Evolutionary conservation across 208 protist genomes (phyloP).

Genomic region (Trypanosoma scelopori): DNA sequence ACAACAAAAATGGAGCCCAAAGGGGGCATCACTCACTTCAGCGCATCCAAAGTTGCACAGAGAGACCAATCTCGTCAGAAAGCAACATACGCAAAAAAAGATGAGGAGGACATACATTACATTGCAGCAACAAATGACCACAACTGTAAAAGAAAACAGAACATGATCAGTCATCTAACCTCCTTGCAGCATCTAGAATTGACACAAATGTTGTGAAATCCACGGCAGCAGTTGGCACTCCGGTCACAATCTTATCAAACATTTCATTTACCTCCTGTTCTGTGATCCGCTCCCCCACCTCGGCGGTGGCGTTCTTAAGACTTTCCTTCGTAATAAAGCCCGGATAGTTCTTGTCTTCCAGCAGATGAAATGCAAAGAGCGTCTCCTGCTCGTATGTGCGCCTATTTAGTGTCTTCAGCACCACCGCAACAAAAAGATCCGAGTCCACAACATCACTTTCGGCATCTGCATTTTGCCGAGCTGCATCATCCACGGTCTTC

Average conservation of each 20-base stretch:
- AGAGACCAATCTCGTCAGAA: neutral
- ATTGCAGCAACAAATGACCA: neutral
- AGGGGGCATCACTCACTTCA: too few relatives aligned
- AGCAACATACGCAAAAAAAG: neutral
- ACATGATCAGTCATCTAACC: slow-evolving; percentile 37
- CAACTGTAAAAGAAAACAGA: neutral
- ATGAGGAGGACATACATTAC: neutral
- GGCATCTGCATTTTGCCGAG: slow-evolving; percentile 4
- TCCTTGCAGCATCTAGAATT: slow-evolving; percentile 48
- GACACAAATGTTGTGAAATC: slow-evolving; percentile 74
- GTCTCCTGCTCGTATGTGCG: slow-evolving; percentile 74
- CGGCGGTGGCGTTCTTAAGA: slow-evolving; percentile 44
- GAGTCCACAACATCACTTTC: slow-evolving; percentile 55
- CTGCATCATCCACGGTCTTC: neutral
- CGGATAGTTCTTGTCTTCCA: slow-evolving; percentile 74
- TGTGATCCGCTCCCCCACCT: slow-evolving; percentile 70
- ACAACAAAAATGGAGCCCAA: neutral
- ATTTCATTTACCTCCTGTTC: slow-evolving; percentile 81
- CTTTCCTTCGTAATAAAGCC: slow-evolving; percentile 87
- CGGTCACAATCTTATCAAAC: slow-evolving; percentile 84
- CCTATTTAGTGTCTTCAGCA: slow-evolving; percentile 63
- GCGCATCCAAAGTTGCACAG: neutral
- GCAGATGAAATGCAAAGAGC: slow-evolving; percentile 61
- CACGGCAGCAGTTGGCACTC: slow-evolving; percentile 59
- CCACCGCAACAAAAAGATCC: slow-evolving; percentile 69